These are phyloP conservation scores for Lichtheimia ornata DNA, from an alignment of 371 early-diverging fungal species.

Conservation along the genomic window DNA sequence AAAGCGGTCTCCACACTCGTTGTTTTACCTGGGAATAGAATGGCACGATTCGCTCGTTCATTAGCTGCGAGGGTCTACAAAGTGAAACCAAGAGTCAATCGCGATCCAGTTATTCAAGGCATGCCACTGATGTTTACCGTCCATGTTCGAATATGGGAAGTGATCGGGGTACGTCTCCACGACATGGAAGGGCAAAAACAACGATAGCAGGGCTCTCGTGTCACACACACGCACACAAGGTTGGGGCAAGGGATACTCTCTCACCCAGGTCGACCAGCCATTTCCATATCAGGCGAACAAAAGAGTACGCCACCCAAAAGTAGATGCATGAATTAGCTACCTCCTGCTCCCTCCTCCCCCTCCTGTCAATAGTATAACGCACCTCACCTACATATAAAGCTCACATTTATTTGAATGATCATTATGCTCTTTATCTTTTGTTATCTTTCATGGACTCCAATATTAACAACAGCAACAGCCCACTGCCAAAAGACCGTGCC, in stretches of 20 bases:
- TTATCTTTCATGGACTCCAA: too few species aligned
- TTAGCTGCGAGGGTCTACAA: conserved; percentile 53
- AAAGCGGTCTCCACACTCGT: not conserved
- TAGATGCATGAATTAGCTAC: too few species aligned
- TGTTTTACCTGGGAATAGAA: conserved; percentile 55
- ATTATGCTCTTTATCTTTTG: not conserved
- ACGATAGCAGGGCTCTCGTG: conserved; percentile 1
- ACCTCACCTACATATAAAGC: too few species aligned
- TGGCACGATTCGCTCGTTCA: conserved; percentile 53
- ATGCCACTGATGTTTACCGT: conserved; percentile 8
- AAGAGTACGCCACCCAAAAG: conserved; percentile 4
- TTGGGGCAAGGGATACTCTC: not conserved
- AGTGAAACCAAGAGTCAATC: too few species aligned
- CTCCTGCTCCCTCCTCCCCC: not conserved
- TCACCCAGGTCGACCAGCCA: not conserved
- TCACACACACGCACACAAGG: too few species aligned
- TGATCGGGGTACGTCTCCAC: not conserved
- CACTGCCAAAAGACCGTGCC: not conserved
- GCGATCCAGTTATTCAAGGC: not conserved
- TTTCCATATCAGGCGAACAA: conserved; percentile 31
- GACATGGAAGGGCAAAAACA: conserved; percentile 1
- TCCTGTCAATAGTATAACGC: too few species aligned
- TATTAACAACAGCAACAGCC: not conserved
- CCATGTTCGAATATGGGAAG: conserved; percentile 13
- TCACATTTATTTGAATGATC: not conserved